A percentile compares a stretch with the other conserved stretches of the same genome.
These are phyloP conservation scores for cucumber (Cucumis sativus) DNA, from an alignment of 306 rosid species.

Conservation along the genomic window Cucumber_9930_V3 NC_026661.2:3423501-3424000, in stretches of 20 bases:
- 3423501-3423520: neutral
- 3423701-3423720: neutral
- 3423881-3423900: constrained; percentile 71
- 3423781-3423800: constrained; percentile 87
- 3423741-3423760: constrained; percentile 77
- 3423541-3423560: neutral
- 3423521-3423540: neutral
- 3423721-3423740: constrained; percentile 46
- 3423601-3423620: neutral
- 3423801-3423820: constrained; percentile 82
- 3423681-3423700: neutral
- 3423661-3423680: neutral
- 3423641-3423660: neutral
- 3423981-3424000: constrained; percentile 90
- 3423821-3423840: constrained; percentile 71
- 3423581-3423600: constrained; percentile 2
- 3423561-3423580: neutral
- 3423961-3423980: constrained; percentile 77
- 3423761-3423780: constrained; percentile 77
- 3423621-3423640: neutral
- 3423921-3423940: constrained; percentile 62
- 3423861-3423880: constrained; percentile 73
- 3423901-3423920: constrained; percentile 63
- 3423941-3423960: constrained; percentile 61
- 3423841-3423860: constrained; percentile 41